Evolutionary conservation across 2,329 filamentous ascomycete species (phyloP).

Genomic region (Scedosporium boydii): DNA sequence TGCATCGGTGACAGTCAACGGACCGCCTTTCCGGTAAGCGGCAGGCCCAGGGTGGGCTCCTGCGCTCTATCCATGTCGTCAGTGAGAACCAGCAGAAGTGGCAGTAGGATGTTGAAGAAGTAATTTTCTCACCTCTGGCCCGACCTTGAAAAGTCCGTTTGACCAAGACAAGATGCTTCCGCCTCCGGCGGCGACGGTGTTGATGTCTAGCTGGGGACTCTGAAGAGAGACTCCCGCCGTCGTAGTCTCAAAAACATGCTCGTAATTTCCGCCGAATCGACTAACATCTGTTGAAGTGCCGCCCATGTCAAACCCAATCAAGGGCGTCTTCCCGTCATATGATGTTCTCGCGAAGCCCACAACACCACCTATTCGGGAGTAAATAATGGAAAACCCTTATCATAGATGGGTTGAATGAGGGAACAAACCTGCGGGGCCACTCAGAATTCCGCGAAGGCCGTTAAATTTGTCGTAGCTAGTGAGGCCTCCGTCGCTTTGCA

Average conservation of each 20-base stretch:
- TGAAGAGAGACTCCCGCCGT: conserved; percentile 73
- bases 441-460: conserved; percentile 60
- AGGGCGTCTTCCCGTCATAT: neutral
- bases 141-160: conserved; percentile 64
- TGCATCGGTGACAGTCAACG: conserved; percentile 63
- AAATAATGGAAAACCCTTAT: no score
- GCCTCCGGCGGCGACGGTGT: conserved; percentile 69
- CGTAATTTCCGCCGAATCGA: conserved; percentile 44
- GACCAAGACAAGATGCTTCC: conserved; percentile 62
- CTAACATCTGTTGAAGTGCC: conserved; percentile 71
- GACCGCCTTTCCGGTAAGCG: conserved; percentile 64
- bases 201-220: conserved; percentile 71
- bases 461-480: conserved; percentile 50
- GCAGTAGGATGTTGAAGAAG: no score
- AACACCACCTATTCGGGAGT: conserved; percentile 45
- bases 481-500: conserved; percentile 51
- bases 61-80: conserved; percentile 38
- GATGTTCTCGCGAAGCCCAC: conserved; percentile 36
- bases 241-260: conserved; percentile 58
- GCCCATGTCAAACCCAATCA: conserved; percentile 14
- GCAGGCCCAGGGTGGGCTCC: conserved; percentile 63
- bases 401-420: no score
- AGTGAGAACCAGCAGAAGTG: no score
- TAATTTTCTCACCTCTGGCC: conserved; percentile 33
- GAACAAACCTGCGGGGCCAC: conserved; percentile 48